Conservation (phyloP, 345 rosid genomes). For the Hypericum perforatum region DNA sequence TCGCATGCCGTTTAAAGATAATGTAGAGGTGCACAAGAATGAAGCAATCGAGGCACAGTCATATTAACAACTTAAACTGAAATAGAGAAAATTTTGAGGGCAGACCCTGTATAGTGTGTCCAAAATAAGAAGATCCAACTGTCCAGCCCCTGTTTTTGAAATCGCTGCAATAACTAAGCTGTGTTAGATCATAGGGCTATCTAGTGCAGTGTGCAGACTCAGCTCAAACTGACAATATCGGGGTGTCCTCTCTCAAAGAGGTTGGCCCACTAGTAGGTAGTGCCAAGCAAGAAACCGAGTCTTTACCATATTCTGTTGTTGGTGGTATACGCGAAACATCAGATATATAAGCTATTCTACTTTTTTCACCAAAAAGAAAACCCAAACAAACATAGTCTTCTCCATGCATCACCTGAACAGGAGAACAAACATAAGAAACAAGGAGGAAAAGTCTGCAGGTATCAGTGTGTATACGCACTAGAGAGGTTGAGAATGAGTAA, state of each 20-base stretch:
- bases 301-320: constrained; percentile 72
- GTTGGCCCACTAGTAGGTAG: constrained; percentile 1
- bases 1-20: not conserved
- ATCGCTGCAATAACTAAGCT: constrained; percentile 37
- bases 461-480: not conserved
- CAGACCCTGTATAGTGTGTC: constrained; percentile 79
- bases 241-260: too few relatives aligned
- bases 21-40: not conserved
- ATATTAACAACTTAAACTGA: not conserved
- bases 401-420: constrained; percentile 90
- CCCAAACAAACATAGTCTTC: constrained; percentile 90
- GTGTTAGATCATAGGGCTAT: not conserved
- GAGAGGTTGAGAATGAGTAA: constrained; percentile 27
- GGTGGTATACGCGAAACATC: constrained; percentile 85
- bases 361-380: constrained; percentile 79
- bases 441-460: not conserved
- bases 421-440: constrained; percentile 6
- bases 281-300: constrained; percentile 5
- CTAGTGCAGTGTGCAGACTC: too few relatives aligned
- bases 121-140: constrained; percentile 85
- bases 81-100: constrained; percentile 6
- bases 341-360: constrained; percentile 83
- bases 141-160: constrained; percentile 74
- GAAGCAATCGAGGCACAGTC: not conserved
- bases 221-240: too few relatives aligned